These are phyloP conservation scores for Xylariaceae sp. DNA, from an alignment of 2,329 filamentous ascomycete genomes.

Conservation along the genomic window DNA sequence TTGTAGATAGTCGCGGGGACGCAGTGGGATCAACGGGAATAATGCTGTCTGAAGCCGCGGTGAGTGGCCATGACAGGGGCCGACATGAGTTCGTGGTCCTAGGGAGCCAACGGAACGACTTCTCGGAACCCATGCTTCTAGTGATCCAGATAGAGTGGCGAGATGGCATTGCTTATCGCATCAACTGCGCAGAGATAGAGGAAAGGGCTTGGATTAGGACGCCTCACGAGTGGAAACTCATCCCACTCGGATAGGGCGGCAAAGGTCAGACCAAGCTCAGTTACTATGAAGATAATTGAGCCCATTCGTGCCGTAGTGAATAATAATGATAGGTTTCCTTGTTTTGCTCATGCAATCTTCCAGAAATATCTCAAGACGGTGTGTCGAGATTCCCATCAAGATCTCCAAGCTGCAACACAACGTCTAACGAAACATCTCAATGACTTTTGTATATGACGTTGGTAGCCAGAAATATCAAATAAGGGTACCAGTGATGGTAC, in stretches of 20 bases:
- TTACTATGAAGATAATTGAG: background rate
- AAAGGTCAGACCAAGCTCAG: background rate
- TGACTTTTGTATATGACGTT: too few species aligned
- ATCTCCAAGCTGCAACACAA: too few species aligned
- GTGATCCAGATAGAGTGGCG: constrained; percentile 5
- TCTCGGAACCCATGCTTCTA: constrained; percentile 1
- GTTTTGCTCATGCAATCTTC: too few species aligned
- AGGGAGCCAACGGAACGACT: constrained; percentile 2
- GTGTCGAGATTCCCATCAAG: too few species aligned
- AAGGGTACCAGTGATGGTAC: too few species aligned
- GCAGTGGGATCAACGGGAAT: background rate
- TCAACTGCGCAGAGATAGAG: constrained; percentile 3
- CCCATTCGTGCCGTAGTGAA: background rate
- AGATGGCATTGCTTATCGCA: constrained; percentile 1
- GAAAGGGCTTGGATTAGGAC: background rate
- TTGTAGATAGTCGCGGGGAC: background rate
- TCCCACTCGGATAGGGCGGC: background rate
- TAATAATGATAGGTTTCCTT: too few species aligned
- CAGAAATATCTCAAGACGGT: too few species aligned
- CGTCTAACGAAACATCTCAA: too few species aligned
- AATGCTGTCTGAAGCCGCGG: background rate
- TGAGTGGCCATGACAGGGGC: background rate
- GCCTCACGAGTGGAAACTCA: constrained; percentile 2
- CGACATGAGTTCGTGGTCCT: constrained; percentile 3
- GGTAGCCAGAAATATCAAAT: too few species aligned